These are phyloP conservation scores for Sugiyamaella grinbergsii DNA, from an alignment of 1,139 yeast species.

Conservation along the genomic window DNA sequence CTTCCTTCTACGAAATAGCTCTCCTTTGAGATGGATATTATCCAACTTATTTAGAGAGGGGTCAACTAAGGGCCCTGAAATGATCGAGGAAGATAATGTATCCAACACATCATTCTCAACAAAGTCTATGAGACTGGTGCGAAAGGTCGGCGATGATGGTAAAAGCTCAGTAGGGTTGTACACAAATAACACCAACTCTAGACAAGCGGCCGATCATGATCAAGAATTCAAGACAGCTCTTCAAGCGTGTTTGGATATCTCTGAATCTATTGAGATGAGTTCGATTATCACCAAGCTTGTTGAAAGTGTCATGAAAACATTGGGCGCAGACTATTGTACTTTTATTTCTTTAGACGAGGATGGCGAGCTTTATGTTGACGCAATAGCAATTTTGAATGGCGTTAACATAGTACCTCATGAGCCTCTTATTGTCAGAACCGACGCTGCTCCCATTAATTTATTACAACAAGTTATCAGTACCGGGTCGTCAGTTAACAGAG, in stretches of 20 bases:
- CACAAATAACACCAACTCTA: slow-evolving; percentile 3
- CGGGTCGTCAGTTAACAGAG: slow-evolving; percentile 47
- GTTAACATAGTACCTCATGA: slow-evolving; percentile 46
- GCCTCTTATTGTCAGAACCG: slow-evolving; percentile 48
- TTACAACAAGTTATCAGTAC: slow-evolving; percentile 48
- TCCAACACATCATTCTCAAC: slow-evolving; percentile 12
- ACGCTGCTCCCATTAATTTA: slow-evolving; percentile 51
- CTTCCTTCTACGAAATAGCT: slow-evolving; percentile 31
- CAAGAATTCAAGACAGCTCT: slow-evolving; percentile 37
- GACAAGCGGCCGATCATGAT: slow-evolving; percentile 26
- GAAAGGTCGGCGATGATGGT: slow-evolving; percentile 9
- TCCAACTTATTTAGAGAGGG: slow-evolving; percentile 37
- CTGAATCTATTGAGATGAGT: slow-evolving; percentile 50
- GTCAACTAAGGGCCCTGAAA: slow-evolving; percentile 13
- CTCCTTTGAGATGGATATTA: slow-evolving; percentile 38
- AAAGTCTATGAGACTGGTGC: slow-evolving; percentile 5
- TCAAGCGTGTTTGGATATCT: slow-evolving; percentile 53
- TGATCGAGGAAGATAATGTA: neutral
- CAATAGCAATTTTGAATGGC: slow-evolving; percentile 46
- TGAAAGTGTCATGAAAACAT: slow-evolving; percentile 47
- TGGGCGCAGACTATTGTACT: slow-evolving; percentile 53
- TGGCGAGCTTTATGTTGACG: slow-evolving; percentile 47
- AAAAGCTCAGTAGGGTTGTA: slow-evolving; percentile 3
- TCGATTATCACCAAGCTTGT: slow-evolving; percentile 48
- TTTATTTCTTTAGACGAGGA: slow-evolving; percentile 46